Conservation (phyloP, 1,139 yeast species). For the Candida dubliniensis region DNA sequence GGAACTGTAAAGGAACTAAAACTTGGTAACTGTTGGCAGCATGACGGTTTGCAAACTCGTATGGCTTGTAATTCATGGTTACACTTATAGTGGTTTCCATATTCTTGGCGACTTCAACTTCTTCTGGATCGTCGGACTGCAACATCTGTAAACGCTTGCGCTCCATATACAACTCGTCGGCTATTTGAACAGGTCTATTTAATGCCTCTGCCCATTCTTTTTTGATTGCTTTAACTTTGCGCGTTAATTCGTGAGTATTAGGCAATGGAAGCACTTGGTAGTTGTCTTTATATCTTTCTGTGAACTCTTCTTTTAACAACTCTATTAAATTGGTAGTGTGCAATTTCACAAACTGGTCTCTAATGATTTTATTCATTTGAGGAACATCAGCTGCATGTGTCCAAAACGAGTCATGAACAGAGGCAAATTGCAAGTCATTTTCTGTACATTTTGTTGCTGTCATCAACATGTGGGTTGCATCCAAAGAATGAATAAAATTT, state of each 20-base stretch:
- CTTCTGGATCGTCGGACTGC: slow-evolving; percentile 51
- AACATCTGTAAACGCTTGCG: slow-evolving; percentile 58
- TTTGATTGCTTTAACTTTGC: slow-evolving; percentile 51
- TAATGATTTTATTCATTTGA: slow-evolving; percentile 65
- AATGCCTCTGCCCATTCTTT: slow-evolving; percentile 47
- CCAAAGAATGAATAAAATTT: slow-evolving; percentile 90
- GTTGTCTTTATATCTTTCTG: slow-evolving; percentile 71
- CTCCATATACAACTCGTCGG: slow-evolving; percentile 76
- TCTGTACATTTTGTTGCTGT: slow-evolving; percentile 82
- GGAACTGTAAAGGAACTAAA: slow-evolving; percentile 66
- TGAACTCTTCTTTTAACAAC: slow-evolving; percentile 75
- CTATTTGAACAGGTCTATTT: slow-evolving; percentile 60
- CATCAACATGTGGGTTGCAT: slow-evolving; percentile 95
- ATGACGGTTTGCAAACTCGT: slow-evolving; percentile 17
- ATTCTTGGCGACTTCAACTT: slow-evolving; percentile 50
- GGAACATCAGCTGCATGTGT: slow-evolving; percentile 90
- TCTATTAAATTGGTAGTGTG: slow-evolving; percentile 74
- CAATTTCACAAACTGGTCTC: slow-evolving; percentile 77
- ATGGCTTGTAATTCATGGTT: slow-evolving; percentile 42
- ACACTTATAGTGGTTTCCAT: slow-evolving; percentile 79
- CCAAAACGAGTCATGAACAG: slow-evolving; percentile 99
- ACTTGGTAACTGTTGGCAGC: slow-evolving; percentile 27
- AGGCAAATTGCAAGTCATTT: slow-evolving; percentile 73
- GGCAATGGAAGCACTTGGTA: slow-evolving; percentile 62
- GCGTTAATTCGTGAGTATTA: slow-evolving; percentile 52